phyloP scores from a whole-genome alignment of 2,329 filamentous ascomycete genomes.

The Cytospora leucostoma region DNA sequence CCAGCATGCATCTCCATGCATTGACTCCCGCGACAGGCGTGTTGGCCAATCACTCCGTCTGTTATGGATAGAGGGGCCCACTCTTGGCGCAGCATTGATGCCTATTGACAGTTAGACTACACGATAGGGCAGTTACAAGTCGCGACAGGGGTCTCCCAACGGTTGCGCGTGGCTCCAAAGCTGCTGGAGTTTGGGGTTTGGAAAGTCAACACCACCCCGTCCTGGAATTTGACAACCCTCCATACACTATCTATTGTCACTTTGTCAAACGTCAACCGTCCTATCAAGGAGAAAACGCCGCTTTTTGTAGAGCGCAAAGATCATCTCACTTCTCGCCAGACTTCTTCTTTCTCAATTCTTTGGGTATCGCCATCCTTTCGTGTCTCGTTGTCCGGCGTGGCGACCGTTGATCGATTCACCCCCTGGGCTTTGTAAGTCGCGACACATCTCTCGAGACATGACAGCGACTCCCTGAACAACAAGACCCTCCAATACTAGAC shows the following conservation, averaged over 20 bases:
- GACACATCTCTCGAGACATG: slow-evolving; percentile 23
- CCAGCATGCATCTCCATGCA: background rate
- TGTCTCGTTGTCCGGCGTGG: slow-evolving; percentile 3
- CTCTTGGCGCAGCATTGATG: background rate
- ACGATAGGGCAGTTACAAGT: slow-evolving; percentile 1
- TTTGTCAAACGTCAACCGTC: slow-evolving; percentile 10
- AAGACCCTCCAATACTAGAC: slow-evolving; percentile 17
- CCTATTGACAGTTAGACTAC: too few relatives aligned
- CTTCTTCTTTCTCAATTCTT: slow-evolving; percentile 27
- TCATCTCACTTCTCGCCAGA: slow-evolving; percentile 18
- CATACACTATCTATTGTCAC: slow-evolving; percentile 6
- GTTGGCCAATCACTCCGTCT: background rate
- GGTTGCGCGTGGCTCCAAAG: slow-evolving; percentile 16
- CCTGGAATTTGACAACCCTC: slow-evolving; percentile 11
- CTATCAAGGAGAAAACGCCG: slow-evolving; percentile 13
- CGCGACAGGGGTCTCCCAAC: slow-evolving; percentile 29
- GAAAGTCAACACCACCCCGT: slow-evolving; percentile 24
- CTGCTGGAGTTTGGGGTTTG: slow-evolving; percentile 16
- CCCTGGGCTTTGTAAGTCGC: slow-evolving; percentile 9
- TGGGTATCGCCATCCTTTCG: slow-evolving; percentile 7
- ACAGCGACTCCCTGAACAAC: slow-evolving; percentile 21
- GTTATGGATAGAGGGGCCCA: background rate
- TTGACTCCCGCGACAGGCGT: background rate
- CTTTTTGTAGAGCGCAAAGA: slow-evolving; percentile 21
- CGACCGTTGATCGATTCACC: slow-evolving; percentile 22